A percentile compares a stretch with the other conserved stretches of the same genome.
Conservation (phyloP, 2,329 filamentous ascomycete genomes). For the Basipetospora chlamydospora region DNA sequence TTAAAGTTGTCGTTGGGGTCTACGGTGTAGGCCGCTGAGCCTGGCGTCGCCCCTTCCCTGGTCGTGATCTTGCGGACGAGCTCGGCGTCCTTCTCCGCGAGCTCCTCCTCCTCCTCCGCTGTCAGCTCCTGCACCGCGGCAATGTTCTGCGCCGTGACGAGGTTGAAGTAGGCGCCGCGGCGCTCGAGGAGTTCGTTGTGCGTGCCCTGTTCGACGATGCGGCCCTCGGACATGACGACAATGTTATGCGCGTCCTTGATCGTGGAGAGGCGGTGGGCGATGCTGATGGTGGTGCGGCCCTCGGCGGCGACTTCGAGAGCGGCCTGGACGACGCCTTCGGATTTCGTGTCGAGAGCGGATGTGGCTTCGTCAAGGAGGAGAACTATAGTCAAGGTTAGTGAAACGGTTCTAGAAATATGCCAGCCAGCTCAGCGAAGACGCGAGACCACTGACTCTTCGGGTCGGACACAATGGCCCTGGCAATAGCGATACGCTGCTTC, state of each 20-base stretch:
- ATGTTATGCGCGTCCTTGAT: constrained; percentile 94
- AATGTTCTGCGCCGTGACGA: constrained; percentile 83
- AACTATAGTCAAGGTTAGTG: constrained; percentile 27
- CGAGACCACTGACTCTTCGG: constrained; percentile 58
- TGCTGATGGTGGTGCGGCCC: constrained; percentile 87
- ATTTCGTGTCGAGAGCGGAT: constrained; percentile 83
- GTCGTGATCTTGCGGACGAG: constrained; percentile 33
- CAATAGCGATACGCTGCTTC: constrained; percentile 93
- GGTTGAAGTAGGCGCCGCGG: constrained; percentile 61
- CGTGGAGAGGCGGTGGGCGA: constrained; percentile 88
- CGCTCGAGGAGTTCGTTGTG: constrained; percentile 64
- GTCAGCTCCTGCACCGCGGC: constrained; percentile 41
- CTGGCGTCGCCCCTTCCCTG: constrained; percentile 22
- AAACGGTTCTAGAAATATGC: not conserved
- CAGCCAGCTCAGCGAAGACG: not conserved
- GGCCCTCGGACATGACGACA: constrained; percentile 73
- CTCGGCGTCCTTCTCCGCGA: constrained; percentile 34
- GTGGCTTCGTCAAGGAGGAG: constrained; percentile 91
- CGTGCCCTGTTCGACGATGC: constrained; percentile 84
- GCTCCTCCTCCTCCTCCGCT: constrained; percentile 32
- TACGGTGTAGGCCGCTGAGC: constrained; percentile 34
- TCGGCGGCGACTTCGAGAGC: constrained; percentile 75
- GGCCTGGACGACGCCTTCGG: constrained; percentile 85
- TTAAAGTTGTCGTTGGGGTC: constrained; percentile 47
- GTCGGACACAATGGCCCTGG: constrained; percentile 76